Conservation (phyloP, 345 rosid genomes). For the Viola odorata region DNA sequence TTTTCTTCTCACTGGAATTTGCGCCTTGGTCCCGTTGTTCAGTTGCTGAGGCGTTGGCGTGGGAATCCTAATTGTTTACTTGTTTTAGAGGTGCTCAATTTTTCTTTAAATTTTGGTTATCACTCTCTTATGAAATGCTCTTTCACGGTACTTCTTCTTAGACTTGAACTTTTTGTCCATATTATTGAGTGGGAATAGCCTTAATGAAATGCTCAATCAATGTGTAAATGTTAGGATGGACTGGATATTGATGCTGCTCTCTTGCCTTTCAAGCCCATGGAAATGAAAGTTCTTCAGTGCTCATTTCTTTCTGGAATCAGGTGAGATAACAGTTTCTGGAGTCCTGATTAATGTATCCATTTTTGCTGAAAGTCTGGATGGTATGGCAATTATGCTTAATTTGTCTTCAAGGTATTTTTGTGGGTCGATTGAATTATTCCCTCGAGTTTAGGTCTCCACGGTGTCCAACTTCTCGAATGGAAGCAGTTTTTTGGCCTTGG, state of each 20-base stretch:
- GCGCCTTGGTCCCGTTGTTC: constrained; percentile 76
- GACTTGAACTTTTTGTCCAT: background rate
- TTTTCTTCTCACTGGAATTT: constrained; percentile 77
- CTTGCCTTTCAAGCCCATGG: constrained; percentile 64
- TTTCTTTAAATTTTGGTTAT: background rate
- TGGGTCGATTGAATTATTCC: background rate
- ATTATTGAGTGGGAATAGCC: constrained; percentile 4
- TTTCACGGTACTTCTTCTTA: background rate
- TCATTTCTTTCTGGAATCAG: constrained; percentile 74
- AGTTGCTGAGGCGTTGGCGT: constrained; percentile 70
- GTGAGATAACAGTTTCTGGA: constrained; percentile 24
- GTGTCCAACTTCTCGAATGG: background rate
- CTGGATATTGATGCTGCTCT: constrained; percentile 53
- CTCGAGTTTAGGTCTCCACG: background rate
- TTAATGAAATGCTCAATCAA: constrained; percentile 8
- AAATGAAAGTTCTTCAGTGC: constrained; percentile 77
- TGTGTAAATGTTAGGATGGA: constrained; percentile 47
- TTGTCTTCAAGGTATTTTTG: constrained; percentile 2
- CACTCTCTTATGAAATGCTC: background rate
- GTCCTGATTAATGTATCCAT: background rate
- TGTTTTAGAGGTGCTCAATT: constrained; percentile 61
- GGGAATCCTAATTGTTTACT: constrained; percentile 63
- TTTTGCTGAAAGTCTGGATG: constrained; percentile 4
- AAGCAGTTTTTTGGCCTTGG: background rate
- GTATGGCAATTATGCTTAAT: background rate